Evolutionary conservation across 2,329 filamentous ascomycete genomes (phyloP), one percentile per base, ranked within the genome.

Genomic region (Fusarium hainanense): DNA sequence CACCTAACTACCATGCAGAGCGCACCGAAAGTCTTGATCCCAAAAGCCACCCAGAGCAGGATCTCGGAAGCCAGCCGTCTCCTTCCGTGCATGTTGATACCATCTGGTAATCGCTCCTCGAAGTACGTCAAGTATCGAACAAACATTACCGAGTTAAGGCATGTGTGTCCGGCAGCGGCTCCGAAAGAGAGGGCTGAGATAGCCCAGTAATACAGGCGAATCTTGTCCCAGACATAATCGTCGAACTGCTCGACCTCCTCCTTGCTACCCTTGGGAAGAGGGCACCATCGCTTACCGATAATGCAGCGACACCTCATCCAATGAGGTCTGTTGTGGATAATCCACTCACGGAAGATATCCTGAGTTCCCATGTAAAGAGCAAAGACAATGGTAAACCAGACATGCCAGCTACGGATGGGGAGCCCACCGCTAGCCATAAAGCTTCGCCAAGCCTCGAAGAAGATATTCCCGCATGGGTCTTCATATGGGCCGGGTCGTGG

Each of bases 391-490:
- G 63, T 63, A 32, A 72, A 12, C 63, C 66, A 73, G 37, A 63
- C 50, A 6, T 70, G 11, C 69, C 66, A 72, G 54, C 64, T 63
- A 30, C 37, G 34, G 7, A 70, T 63, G 16, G 59, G 63, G 7
- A 74, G 11, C 4, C 73, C 71, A 6, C 54, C 47, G 14, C 40
- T 34, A 18, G 67, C 68, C 23, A 66, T 21, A 21, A 44, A 72
- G 37, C 63, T 68, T 43, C 74, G 68, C 74, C 72, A 76, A 8
- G 74, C 69, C 57, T 76, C 74, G 37, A 75, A 76, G 60, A 76
- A 76, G 51, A 72, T 60, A 43, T 75, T 76, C 20, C 63, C 59
- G 58, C 74, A 76, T 4, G 63, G 62, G 20, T 62, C 50, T 42
- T 58, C 71, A 34, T 58, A 66, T 9, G 52, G 48, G 11, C 74